Conservation (phyloP, 768 basidiomycete genomes). For the Hygrocybe punicea region DNA sequence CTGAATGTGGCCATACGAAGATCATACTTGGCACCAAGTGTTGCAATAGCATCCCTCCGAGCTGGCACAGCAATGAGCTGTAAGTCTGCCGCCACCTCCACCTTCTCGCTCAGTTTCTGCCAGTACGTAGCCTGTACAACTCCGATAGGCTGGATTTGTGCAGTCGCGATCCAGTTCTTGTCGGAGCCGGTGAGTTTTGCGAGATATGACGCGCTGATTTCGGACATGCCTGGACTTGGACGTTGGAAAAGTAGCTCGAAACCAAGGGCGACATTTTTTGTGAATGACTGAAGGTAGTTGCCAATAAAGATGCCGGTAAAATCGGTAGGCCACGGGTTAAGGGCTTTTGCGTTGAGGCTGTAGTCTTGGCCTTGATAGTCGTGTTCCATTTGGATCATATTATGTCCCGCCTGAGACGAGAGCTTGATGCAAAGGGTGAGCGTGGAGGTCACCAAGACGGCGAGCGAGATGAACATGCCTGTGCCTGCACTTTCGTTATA, state of each 20-base stretch:
- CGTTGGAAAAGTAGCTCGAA: conserved; percentile 82
- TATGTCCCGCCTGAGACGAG: conserved; percentile 72
- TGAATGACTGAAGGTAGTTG: conserved; percentile 89
- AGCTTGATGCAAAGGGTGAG: conserved; percentile 46
- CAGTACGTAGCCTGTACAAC: conserved; percentile 91
- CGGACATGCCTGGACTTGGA: conserved; percentile 65
- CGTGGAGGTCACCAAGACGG: conserved; percentile 2
- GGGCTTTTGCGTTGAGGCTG: conserved; percentile 76
- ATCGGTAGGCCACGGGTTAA: conserved; percentile 89
- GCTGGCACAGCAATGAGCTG: conserved; percentile 74
- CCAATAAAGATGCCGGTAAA: conserved; percentile 88
- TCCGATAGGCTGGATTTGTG: conserved; percentile 78
- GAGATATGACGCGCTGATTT: conserved; percentile 71
- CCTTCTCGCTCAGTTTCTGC: conserved; percentile 92
- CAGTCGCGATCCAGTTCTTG: conserved; percentile 90
- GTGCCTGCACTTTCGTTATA: conserved; percentile 83
- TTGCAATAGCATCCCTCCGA: conserved; percentile 88
- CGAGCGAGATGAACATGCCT: conserved; percentile 48
- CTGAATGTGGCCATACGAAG: conserved; percentile 91
- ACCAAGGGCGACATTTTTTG: conserved; percentile 86
- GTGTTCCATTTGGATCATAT: conserved; percentile 91
- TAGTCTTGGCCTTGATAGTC: conserved; percentile 89
- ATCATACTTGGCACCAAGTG: conserved; percentile 94
- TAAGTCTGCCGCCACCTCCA: conserved; percentile 95
- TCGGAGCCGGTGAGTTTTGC: conserved; percentile 71